Evolutionary conservation across 176 grass and related monocot species (phyloP).

Genomic region (Miscanthus lutarioriparius): DNA sequence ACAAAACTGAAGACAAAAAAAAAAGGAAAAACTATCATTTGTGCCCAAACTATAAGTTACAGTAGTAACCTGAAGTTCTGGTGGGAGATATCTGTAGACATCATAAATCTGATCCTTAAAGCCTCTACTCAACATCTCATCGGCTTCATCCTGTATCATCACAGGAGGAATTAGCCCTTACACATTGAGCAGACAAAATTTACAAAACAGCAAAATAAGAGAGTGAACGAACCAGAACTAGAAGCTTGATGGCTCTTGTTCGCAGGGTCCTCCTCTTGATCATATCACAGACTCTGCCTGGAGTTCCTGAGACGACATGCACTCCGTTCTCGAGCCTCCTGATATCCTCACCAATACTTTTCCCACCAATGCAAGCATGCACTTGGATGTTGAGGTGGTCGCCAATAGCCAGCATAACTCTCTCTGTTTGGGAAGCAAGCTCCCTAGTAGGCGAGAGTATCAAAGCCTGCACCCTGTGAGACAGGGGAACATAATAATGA

Average conservation of each 20-base stretch:
- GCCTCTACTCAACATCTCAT: constrained; percentile 92
- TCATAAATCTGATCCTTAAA: constrained; percentile 98
- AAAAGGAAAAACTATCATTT: background rate
- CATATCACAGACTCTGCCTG: constrained; percentile 82
- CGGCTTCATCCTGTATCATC: constrained; percentile 79
- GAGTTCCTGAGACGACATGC: constrained; percentile 85
- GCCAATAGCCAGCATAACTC: constrained; percentile 71
- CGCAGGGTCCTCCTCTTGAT: constrained; percentile 86
- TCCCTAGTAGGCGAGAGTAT: constrained; percentile 88
- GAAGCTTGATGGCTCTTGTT: constrained; percentile 82
- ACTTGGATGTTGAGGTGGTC: constrained; percentile 75
- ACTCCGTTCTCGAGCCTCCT: constrained; percentile 82
- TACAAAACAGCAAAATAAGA: background rate
- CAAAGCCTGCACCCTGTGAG: constrained; percentile 75
- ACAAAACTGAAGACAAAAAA: background rate
- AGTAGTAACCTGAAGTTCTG: constrained; percentile 69
- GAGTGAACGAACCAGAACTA: constrained; percentile 60
- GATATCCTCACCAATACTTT: constrained; percentile 81
- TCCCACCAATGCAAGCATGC: constrained; percentile 82
- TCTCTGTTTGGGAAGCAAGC: constrained; percentile 84
- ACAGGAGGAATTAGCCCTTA: background rate
- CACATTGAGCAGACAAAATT: background rate
- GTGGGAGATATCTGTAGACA: constrained; percentile 86
- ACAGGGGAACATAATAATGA: constrained; percentile 5
- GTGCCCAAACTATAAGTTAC: background rate